These are phyloP conservation scores for Diaporthe sp. DNA, from an alignment of 2,329 filamentous ascomycete species.

Conservation along the genomic window DNA sequence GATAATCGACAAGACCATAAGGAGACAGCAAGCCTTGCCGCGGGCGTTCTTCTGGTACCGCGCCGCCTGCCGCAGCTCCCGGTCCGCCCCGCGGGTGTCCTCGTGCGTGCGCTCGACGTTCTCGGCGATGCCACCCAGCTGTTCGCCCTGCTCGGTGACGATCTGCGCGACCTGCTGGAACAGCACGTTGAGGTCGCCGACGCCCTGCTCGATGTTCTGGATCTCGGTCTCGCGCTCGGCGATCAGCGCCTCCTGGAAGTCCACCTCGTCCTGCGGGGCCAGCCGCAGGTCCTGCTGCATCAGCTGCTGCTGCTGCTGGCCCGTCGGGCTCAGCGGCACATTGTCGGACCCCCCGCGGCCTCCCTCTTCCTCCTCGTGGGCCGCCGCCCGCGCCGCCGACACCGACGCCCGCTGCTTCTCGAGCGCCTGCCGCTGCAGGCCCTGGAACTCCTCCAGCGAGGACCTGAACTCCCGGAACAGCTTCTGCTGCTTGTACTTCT, in stretches of 20 bases:
- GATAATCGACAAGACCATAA: constrained; percentile 90
- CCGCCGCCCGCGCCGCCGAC: constrained; percentile 79
- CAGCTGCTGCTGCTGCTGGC: constrained; percentile 71
- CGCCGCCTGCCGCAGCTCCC: constrained; percentile 86
- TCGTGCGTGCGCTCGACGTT: constrained; percentile 88
- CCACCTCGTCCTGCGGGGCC: constrained; percentile 92
- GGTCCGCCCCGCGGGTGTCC: constrained; percentile 86
- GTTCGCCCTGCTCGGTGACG: constrained; percentile 91
- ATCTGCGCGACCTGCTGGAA: constrained; percentile 99
- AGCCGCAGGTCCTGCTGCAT: constrained; percentile 83
- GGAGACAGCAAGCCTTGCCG: constrained; percentile 92
- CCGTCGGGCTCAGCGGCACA: constrained; percentile 48
- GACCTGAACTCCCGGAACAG: constrained; percentile 93
- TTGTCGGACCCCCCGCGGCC: constrained; percentile 45
- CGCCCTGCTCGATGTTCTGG: constrained; percentile 95
- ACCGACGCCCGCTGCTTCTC: constrained; percentile 94
- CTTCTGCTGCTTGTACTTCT: constrained; percentile 97
- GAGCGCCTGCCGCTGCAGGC: constrained; percentile 87
- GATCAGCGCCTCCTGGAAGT: constrained; percentile 96
- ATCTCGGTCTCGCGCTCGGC: constrained; percentile 98
- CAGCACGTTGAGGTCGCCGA: constrained; percentile 94
- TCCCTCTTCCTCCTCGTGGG: constrained; percentile 72
- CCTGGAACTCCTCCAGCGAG: constrained; percentile 90
- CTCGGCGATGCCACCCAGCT: constrained; percentile 86
- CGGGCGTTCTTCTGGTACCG: constrained; percentile 95